Evolutionary conservation across 108 stramenopile genomes (phyloP).

Genomic region (Pseudonitzschia multiseries): DNA sequence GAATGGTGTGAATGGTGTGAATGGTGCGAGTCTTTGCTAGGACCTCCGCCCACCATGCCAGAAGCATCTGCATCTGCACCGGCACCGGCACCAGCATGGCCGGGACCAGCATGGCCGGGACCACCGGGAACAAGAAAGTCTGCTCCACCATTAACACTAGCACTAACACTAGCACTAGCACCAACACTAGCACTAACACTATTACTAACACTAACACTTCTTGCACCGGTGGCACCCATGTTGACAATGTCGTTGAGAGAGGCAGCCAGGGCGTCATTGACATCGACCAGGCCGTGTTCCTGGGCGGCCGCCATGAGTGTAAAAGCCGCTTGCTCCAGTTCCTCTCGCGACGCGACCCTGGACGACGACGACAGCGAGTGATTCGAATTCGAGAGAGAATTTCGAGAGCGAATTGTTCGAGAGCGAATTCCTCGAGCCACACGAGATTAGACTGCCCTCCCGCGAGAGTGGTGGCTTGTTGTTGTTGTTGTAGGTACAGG

Average conservation of each 20-base stretch:
- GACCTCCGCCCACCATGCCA: too few species aligned
- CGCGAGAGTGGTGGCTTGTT: neutral
- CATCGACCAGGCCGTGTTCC: neutral
- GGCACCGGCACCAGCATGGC: too few species aligned
- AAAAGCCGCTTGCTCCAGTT: conserved; percentile 19
- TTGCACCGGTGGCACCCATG: neutral
- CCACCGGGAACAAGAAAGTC: too few species aligned
- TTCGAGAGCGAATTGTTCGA: neutral
- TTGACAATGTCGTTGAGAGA: neutral
- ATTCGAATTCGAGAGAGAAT: neutral
- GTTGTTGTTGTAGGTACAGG: neutral
- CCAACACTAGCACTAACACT: neutral
- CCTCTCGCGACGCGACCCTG: conserved; percentile 19
- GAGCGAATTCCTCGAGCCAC: neutral
- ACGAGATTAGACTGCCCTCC: neutral
- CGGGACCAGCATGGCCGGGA: too few species aligned
- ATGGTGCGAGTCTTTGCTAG: too few species aligned
- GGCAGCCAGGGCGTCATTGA: neutral
- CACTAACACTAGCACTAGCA: too few species aligned
- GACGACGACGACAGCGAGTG: neutral
- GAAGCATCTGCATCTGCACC: too few species aligned
- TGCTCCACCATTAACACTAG: too few species aligned
- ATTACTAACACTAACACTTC: too few species aligned
- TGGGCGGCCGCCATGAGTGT: conserved; percentile 26
- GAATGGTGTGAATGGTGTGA: too few species aligned